A percentile compares a stretch with the other conserved stretches of the same genome.
Conservation (phyloP, 2,329 filamentous ascomycete species). For the Aspergillus alliaceus region DNA sequence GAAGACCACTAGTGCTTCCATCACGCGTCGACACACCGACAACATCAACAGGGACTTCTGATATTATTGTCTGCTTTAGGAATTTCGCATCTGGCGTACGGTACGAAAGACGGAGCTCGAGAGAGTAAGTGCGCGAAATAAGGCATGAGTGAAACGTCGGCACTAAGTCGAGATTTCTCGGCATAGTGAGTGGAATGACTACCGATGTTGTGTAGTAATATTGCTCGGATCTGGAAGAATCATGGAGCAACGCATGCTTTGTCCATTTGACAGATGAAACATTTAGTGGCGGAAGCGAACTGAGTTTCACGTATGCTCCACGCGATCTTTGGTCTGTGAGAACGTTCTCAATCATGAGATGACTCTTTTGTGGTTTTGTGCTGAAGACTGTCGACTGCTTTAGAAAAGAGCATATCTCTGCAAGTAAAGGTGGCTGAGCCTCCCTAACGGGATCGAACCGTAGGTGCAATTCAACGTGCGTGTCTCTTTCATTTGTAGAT, state of each 20-base stretch:
- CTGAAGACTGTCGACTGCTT: neutral
- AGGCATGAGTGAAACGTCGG: neutral
- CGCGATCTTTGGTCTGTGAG: neutral
- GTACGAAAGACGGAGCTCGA: neutral
- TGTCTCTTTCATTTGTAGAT: neutral
- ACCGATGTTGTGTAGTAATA: neutral
- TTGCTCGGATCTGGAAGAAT: neutral
- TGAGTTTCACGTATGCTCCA: neutral
- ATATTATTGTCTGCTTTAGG: neutral
- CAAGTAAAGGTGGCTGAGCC: neutral
- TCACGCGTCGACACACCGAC: too few relatives aligned
- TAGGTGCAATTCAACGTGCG: neutral
- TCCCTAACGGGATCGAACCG: neutral
- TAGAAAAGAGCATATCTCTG: neutral
- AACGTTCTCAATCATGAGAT: neutral
- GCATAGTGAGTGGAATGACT: neutral
- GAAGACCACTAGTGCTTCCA: neutral
- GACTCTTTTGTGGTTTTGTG: neutral
- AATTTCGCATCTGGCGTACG: neutral
- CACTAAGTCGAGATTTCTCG: neutral
- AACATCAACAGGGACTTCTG: neutral
- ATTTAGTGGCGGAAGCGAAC: neutral
- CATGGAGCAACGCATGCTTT: neutral
- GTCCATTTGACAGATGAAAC: neutral
- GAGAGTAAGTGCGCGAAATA: neutral